A percentile compares a stretch with the other conserved stretches of the same genome.
phyloP scores from a whole-genome alignment of 2,329 filamentous ascomycete species.

The Colletotrichum sp. region DNA sequence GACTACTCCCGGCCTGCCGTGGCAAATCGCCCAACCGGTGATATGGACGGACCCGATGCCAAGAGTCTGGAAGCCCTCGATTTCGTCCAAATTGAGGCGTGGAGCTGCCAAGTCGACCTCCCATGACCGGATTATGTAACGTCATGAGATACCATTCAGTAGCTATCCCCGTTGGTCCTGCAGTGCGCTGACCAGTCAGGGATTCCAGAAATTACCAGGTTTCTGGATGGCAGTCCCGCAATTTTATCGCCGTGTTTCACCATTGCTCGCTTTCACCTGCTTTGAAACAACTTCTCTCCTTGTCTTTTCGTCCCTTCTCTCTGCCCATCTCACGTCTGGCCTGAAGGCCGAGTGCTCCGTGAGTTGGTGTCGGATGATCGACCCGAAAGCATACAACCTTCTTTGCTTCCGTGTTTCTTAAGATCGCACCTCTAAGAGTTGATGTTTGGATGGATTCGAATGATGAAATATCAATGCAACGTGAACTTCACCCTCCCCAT shows the following conservation, averaged over 20 bases:
- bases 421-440: background rate
- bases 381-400: background rate
- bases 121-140: background rate
- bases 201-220: background rate
- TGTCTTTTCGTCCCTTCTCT: background rate
- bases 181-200: background rate
- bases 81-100: background rate
- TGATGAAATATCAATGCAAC: background rate
- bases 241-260: background rate
- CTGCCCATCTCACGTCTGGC: background rate
- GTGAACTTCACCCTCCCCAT: background rate
- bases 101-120: background rate
- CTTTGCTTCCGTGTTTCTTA: background rate
- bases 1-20: background rate
- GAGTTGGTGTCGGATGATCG: slow-evolving; percentile 8
- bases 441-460: background rate
- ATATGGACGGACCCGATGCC: background rate
- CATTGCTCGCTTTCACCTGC: background rate
- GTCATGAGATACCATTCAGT: background rate
- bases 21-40: background rate
- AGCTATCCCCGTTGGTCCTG: background rate
- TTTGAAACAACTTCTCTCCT: background rate
- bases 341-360: background rate
- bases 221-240: slow-evolving; percentile 5
- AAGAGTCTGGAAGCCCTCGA: background rate